Evolutionary conservation across 768 basidiomycete genomes (phyloP).

Genomic region (Collybiopsis confluens): DNA sequence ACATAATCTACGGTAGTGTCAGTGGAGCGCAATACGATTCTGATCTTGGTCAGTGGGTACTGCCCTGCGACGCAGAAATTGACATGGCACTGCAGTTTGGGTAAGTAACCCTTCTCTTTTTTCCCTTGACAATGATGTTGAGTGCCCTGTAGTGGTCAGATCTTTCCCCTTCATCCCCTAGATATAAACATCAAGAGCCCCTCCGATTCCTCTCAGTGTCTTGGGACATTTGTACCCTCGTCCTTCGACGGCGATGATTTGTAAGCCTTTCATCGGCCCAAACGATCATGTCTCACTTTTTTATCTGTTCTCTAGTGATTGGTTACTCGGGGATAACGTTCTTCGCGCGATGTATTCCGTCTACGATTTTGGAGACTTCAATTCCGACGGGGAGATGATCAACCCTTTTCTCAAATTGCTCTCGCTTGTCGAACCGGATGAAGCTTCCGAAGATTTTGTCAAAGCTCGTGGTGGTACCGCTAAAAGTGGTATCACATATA

Average conservation of each 20-base stretch:
- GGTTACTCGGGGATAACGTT: constrained; percentile 80
- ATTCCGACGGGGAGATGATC: constrained; percentile 59
- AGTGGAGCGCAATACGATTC: constrained; percentile 59
- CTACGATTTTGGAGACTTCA: constrained; percentile 83
- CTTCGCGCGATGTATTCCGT: constrained; percentile 79
- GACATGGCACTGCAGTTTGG: constrained; percentile 76
- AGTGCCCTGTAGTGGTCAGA: constrained; percentile 46
- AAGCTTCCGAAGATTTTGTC: constrained; percentile 72
- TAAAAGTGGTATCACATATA: constrained; percentile 65
- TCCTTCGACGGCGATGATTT: constrained; percentile 46
- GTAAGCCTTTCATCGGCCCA: constrained; percentile 53
- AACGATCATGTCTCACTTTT: not conserved
- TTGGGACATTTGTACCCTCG: constrained; percentile 75
- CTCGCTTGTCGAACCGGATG: constrained; percentile 60
- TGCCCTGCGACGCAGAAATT: constrained; percentile 73
- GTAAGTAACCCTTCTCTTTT: constrained; percentile 35
- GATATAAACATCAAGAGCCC: constrained; percentile 56
- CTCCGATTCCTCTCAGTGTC: constrained; percentile 46
- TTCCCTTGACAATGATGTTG: not conserved
- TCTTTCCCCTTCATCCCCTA: constrained; percentile 77
- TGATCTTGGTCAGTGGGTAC: constrained; percentile 54
- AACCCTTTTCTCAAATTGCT: constrained; percentile 76
- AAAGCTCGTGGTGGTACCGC: constrained; percentile 59
- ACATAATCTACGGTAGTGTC: constrained; percentile 66
- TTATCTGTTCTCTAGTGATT: constrained; percentile 50